Percentiles rank a stretch among this genome's conserved stretches.
These are phyloP conservation scores for Liquidambar formosana DNA, from an alignment of 164 flowering plant genomes.

Conservation along the genomic window DNA sequence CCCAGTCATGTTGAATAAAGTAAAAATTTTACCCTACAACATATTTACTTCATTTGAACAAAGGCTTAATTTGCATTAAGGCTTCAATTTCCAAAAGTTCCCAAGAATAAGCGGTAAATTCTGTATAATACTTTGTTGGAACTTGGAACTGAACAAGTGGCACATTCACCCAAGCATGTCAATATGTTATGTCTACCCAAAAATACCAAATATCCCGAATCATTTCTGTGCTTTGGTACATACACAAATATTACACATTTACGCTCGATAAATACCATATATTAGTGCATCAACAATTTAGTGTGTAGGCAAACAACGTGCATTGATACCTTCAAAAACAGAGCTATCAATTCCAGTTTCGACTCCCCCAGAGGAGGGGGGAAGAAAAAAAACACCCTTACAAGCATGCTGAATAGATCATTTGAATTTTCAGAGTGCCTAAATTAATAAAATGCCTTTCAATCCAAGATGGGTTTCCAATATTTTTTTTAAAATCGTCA, in stretches of 20 bases:
- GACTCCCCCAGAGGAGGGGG: too few relatives aligned
- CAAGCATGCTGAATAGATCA: too few relatives aligned
- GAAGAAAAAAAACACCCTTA: too few relatives aligned
- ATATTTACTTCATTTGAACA: background rate
- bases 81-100: background rate
- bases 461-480: too few relatives aligned
- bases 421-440: too few relatives aligned
- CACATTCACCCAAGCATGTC: background rate
- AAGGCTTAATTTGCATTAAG: background rate
- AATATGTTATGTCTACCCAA: background rate
- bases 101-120: background rate
- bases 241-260: background rate
- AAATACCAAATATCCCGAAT: background rate
- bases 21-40: background rate
- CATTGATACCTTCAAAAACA: background rate
- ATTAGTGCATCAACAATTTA: background rate
- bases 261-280: background rate
- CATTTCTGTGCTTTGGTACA: background rate
- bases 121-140: background rate
- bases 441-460: too few relatives aligned
- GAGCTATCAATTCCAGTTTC: too few relatives aligned
- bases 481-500: too few relatives aligned
- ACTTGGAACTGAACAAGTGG: background rate
- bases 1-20: background rate
- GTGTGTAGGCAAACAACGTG: conserved; percentile 24